These are phyloP conservation scores for Pachysolen tannophilus DNA, from an alignment of 805 yeast species.

Conservation along the genomic window DNA sequence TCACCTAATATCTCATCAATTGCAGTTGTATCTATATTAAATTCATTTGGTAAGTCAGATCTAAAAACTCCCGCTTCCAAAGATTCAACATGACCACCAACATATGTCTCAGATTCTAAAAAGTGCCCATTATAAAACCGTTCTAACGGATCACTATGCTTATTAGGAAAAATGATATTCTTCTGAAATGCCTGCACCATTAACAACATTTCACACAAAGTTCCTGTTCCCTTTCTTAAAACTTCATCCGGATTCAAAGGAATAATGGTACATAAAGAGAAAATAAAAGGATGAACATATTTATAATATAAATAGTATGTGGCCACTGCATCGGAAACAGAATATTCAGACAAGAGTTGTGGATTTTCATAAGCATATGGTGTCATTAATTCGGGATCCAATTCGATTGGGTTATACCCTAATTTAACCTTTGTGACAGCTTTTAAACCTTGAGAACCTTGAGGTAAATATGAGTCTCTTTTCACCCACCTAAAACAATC, in stretches of 20 bases:
- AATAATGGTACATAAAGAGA: constrained; percentile 90
- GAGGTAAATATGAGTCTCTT: constrained; percentile 95
- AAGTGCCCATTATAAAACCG: constrained; percentile 92
- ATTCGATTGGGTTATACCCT: constrained; percentile 93
- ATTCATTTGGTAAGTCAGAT: constrained; percentile 71
- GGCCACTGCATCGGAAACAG: constrained; percentile 99
- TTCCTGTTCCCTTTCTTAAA: constrained; percentile 95
- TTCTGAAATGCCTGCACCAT: constrained; percentile 92
- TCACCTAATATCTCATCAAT: constrained; percentile 72
- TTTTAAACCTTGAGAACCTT: constrained; percentile 96
- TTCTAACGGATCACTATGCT: constrained; percentile 90
- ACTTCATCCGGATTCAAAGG: constrained; percentile 97
- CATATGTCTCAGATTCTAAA: constrained; percentile 92
- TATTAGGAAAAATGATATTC: constrained; percentile 79
- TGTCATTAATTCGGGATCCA: constrained; percentile 97
- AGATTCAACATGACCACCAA: constrained; percentile 98
- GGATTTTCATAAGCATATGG: constrained; percentile 96
- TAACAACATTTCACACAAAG: constrained; percentile 93
- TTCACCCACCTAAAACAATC: constrained; percentile 98
- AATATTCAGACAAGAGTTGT: constrained; percentile 86
- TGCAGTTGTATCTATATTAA: constrained; percentile 73
- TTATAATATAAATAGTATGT: constrained; percentile 93
- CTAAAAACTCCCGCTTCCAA: constrained; percentile 97
- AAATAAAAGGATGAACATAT: constrained; percentile 94
- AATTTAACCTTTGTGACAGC: constrained; percentile 94